Evolutionary conservation across 108 stramenopile species (phyloP).

Genomic region (Nitzschia sp.): DNA sequence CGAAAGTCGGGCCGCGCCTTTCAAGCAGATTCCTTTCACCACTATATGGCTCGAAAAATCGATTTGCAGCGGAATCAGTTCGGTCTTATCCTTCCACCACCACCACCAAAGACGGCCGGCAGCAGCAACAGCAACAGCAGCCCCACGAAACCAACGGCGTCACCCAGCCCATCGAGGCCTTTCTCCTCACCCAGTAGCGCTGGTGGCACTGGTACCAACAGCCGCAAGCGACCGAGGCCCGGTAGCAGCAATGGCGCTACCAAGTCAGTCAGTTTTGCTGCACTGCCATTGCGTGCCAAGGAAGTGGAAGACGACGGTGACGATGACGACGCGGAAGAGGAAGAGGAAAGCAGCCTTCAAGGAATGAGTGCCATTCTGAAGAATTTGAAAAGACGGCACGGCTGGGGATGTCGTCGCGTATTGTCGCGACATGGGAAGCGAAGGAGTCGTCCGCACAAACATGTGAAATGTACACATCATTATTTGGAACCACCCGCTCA

Average conservation of each 20-base stretch:
- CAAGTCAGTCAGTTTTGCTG: conserved; percentile 20
- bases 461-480: no score
- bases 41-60: conserved; percentile 86
- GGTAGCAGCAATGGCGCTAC: no score
- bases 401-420: conserved; percentile 6
- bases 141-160: not conserved
- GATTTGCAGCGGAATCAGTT: conserved; percentile 75
- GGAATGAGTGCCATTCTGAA: conserved; percentile 9
- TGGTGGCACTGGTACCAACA: no score
- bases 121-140: not conserved
- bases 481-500: not conserved
- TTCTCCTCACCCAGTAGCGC: not conserved
- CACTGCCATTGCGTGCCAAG: not conserved
- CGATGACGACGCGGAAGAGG: not conserved
- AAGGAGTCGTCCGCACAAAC: not conserved
- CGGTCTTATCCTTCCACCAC: conserved; percentile 69
- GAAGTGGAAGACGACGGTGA: not conserved
- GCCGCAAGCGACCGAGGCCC: not conserved
- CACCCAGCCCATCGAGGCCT: not conserved
- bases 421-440: not conserved
- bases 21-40: conserved; percentile 71
- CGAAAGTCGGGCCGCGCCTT: conserved; percentile 30
- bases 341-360: no score
- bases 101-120: conserved; percentile 41
- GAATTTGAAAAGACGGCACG: conserved; percentile 30